Conservation (phyloP, 2,329 filamentous ascomycete genomes). For the Fonsecaea erecta region DNA sequence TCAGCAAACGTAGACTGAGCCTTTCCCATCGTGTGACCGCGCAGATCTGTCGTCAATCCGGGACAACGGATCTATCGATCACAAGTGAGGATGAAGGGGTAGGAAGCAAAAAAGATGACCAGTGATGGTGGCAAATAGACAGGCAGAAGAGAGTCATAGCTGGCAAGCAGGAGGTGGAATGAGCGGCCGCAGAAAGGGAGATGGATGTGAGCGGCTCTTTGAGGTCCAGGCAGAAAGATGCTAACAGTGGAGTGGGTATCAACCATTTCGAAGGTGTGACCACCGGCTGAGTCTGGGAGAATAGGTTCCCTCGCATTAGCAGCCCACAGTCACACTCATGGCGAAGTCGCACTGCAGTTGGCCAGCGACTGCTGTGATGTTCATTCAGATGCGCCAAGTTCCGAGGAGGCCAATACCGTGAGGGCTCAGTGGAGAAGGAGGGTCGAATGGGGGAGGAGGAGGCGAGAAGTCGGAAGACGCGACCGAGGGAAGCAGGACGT, state of each 20-base stretch:
- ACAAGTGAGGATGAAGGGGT: background rate
- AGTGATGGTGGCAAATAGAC: background rate
- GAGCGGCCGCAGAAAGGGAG: background rate
- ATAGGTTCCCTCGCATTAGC: background rate
- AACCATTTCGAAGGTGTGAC: background rate
- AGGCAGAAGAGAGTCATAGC: background rate
- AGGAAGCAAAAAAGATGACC: background rate
- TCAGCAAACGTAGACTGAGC: background rate
- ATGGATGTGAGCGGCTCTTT: background rate
- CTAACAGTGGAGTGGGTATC: background rate
- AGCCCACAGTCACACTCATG: background rate
- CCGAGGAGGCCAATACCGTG: background rate
- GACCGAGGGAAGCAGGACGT: background rate
- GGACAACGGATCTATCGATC: background rate
- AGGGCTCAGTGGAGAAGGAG: background rate
- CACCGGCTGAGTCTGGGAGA: background rate
- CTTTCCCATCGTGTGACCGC: background rate
- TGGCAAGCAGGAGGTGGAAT: background rate
- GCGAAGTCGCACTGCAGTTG: slow-evolving; percentile 2
- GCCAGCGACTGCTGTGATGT: slow-evolving; percentile 11
- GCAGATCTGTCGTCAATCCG: background rate
- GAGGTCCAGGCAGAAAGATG: background rate
- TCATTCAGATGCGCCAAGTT: background rate
- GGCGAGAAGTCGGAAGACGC: background rate
- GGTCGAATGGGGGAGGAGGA: background rate